Conservation (phyloP, 371 early-diverging fungal genomes). For the Mortierella sp. region DNA sequence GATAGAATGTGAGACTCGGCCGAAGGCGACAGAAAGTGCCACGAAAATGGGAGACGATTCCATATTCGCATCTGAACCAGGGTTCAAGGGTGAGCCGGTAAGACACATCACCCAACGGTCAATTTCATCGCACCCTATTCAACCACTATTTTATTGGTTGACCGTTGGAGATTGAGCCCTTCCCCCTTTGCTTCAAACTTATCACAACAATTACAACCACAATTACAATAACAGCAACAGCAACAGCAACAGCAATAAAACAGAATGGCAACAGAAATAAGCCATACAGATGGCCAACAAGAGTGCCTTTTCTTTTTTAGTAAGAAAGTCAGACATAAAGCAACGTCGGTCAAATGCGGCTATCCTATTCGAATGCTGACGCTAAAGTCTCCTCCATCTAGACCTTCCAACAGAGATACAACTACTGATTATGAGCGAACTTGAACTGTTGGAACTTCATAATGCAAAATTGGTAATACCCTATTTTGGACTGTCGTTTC, state of each 20-base stretch:
- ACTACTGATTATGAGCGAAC: slow-evolving; percentile 22
- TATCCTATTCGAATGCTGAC: background rate
- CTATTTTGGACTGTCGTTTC: background rate
- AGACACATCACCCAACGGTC: background rate
- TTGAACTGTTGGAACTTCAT: slow-evolving; percentile 22
- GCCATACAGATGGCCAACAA: slow-evolving; percentile 1
- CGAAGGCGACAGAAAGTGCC: background rate
- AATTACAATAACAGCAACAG: background rate
- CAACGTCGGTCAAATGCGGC: background rate
- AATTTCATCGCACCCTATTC: background rate
- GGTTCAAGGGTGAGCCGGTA: background rate
- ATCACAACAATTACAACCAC: background rate
- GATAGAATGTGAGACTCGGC: background rate
- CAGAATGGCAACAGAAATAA: background rate
- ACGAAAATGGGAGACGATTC: background rate
- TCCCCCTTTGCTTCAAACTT: background rate
- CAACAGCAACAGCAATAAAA: background rate
- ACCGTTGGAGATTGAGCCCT: too few species aligned
- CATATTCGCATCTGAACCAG: background rate
- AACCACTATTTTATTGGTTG: background rate
- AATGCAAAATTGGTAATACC: slow-evolving; percentile 25
- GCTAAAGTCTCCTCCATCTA: background rate
- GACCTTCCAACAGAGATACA: slow-evolving; percentile 43
- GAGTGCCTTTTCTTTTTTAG: background rate
- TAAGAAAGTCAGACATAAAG: background rate